These are phyloP conservation scores for Hemileia vastatrix DNA, from an alignment of 1,284 basidiomycete genomes.

Conservation along the genomic window DNA sequence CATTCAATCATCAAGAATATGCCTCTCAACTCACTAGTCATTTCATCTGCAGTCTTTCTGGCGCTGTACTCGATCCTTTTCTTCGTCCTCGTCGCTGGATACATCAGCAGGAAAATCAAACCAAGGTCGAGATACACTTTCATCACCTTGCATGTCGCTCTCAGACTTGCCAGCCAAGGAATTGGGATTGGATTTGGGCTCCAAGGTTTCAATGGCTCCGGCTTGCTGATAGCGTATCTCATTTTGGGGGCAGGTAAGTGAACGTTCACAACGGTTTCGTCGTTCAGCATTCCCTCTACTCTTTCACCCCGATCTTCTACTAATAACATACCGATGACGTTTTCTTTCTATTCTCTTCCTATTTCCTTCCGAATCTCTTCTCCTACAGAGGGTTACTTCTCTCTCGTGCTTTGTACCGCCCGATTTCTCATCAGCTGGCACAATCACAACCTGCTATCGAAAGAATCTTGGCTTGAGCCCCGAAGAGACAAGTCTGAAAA, in stretches of 20 bases:
- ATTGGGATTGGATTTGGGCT: constrained; percentile 28
- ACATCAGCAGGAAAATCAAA: constrained; percentile 7
- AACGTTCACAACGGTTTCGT: background rate
- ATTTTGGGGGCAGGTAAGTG: constrained; percentile 19
- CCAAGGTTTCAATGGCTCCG: constrained; percentile 22
- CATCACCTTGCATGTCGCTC: constrained; percentile 28
- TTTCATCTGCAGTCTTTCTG: too few relatives aligned
- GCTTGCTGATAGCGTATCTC: constrained; percentile 32
- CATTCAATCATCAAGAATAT: too few relatives aligned
- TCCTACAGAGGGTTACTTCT: constrained; percentile 29
- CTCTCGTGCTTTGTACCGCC: constrained; percentile 29
- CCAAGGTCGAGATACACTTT: constrained; percentile 25
- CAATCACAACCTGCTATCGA: constrained; percentile 22
- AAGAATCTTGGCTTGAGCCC: constrained; percentile 28
- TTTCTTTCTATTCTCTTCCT: background rate
- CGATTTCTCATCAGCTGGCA: constrained; percentile 34
- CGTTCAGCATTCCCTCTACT: too few relatives aligned
- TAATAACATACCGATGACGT: background rate
- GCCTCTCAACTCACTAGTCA: too few relatives aligned
- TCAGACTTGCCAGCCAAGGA: constrained; percentile 27
- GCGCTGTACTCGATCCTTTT: too few relatives aligned
- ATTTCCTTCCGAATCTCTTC: too few relatives aligned
- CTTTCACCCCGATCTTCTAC: background rate
- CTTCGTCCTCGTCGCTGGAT: constrained; percentile 5
- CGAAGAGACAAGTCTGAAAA: background rate